Evolutionary conservation across 176 grass and related monocot genomes (phyloP).

Genomic region (Triticum dicoccoides): DNA sequence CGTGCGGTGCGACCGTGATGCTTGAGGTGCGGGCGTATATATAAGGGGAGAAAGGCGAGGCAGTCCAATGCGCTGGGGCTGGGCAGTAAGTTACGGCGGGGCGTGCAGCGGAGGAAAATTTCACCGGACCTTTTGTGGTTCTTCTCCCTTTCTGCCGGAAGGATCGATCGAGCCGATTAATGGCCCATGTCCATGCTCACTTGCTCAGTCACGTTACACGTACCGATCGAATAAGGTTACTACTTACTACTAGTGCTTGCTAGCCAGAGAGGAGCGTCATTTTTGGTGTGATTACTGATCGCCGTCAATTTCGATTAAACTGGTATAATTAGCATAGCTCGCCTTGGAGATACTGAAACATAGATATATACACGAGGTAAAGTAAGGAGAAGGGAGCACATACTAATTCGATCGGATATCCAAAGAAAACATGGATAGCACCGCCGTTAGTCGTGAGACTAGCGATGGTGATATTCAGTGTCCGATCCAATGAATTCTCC

Average conservation of each 20-base stretch:
- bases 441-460: background rate
- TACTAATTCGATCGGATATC: background rate
- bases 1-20: background rate
- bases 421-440: constrained; percentile 1
- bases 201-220: no score
- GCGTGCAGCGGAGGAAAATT: constrained; percentile 14
- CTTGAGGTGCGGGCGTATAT: background rate
- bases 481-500: no score
- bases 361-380: background rate
- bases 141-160: constrained; percentile 21
- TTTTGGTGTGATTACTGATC: no score
- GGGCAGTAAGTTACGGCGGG: background rate
- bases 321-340: background rate
- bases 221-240: no score
- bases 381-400: background rate
- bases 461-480: no score
- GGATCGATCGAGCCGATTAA: background rate
- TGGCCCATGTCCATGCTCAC: background rate
- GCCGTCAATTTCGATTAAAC: background rate
- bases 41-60: background rate
- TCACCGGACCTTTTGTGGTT: background rate
- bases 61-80: background rate
- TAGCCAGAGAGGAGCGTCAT: no score
- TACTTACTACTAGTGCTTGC: background rate
- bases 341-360: background rate